Conservation (phyloP, 2,329 filamentous ascomycete species). For the Parasarocladium wereldwijsianum region DNA sequence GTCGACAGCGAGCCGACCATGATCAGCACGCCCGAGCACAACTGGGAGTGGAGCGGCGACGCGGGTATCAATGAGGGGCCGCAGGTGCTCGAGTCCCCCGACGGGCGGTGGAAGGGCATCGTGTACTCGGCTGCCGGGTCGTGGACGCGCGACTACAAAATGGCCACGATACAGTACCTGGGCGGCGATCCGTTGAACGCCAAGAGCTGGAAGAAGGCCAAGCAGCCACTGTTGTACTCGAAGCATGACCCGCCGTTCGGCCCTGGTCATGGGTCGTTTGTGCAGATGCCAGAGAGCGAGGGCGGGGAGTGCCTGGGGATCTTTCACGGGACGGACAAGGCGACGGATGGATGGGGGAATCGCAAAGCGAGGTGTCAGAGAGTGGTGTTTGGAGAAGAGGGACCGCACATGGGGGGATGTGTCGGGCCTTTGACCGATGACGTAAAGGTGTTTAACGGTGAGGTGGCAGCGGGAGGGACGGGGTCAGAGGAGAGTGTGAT, state of each 20-base stretch:
- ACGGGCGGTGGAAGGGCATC: slow-evolving; percentile 7
- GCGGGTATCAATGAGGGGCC: slow-evolving; percentile 8
- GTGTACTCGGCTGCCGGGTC: slow-evolving; percentile 7
- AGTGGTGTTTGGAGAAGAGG: too few relatives aligned
- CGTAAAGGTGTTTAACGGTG: too few relatives aligned
- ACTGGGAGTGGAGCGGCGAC: slow-evolving; percentile 6
- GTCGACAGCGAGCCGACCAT: slow-evolving; percentile 2
- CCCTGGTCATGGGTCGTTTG: slow-evolving; percentile 10
- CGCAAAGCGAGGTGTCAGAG: slow-evolving; percentile 10
- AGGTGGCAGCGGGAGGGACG: too few relatives aligned
- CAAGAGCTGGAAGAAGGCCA: slow-evolving; percentile 6
- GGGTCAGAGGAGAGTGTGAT: too few relatives aligned
- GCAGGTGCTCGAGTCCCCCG: slow-evolving; percentile 7
- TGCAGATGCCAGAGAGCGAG: slow-evolving; percentile 9
- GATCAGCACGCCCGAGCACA: slow-evolving; percentile 6
- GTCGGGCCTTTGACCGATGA: too few relatives aligned
- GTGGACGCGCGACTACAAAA: slow-evolving; percentile 8
- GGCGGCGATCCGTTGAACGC: slow-evolving; percentile 7
- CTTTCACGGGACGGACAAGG: slow-evolving; percentile 8
- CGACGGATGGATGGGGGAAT: slow-evolving; percentile 10
- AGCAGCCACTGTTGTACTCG: slow-evolving; percentile 5
- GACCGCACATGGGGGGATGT: too few relatives aligned
- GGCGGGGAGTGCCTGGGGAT: slow-evolving; percentile 7
- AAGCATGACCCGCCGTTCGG: slow-evolving; percentile 7
- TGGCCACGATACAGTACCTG: slow-evolving; percentile 5